These are phyloP conservation scores for Calcarisporium arbuscula DNA, from an alignment of 2,329 filamentous ascomycete genomes.

Conservation along the genomic window DNA sequence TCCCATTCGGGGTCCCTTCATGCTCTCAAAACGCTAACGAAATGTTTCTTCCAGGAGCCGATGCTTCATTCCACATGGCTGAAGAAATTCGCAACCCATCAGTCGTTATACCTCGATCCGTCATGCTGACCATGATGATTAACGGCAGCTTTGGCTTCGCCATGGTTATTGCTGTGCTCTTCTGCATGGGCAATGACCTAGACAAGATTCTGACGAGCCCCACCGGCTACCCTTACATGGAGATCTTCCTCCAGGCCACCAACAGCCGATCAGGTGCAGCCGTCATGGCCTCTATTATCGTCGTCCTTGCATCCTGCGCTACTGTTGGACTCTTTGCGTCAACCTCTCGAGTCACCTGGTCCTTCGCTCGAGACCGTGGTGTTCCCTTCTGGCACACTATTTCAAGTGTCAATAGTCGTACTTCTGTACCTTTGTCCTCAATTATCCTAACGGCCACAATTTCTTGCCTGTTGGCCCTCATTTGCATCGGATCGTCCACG, in stretches of 20 bases:
- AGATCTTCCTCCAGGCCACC: slow-evolving; percentile 48
- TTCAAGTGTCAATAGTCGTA: slow-evolving; percentile 17
- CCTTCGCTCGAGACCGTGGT: slow-evolving; percentile 34
- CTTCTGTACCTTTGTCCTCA: slow-evolving; percentile 21
- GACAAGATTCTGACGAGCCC: slow-evolving; percentile 34
- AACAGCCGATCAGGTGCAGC: slow-evolving; percentile 39
- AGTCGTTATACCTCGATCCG: slow-evolving; percentile 41
- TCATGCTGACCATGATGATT: slow-evolving; percentile 41
- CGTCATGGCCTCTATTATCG: slow-evolving; percentile 42
- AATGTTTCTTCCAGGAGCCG: slow-evolving; percentile 8
- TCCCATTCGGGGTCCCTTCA: too few relatives aligned
- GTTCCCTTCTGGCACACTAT: slow-evolving; percentile 23
- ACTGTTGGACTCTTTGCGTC: slow-evolving; percentile 50
- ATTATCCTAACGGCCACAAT: slow-evolving; percentile 20
- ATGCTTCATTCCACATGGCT: slow-evolving; percentile 31
- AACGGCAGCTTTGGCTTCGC: slow-evolving; percentile 48
- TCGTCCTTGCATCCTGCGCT: slow-evolving; percentile 41
- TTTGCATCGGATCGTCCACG: slow-evolving; percentile 25
- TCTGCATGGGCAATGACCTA: slow-evolving; percentile 45
- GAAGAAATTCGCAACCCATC: slow-evolving; percentile 43
- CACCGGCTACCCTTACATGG: slow-evolving; percentile 52
- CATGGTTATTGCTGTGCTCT: slow-evolving; percentile 51
- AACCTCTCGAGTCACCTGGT: slow-evolving; percentile 51
- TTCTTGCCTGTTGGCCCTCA: slow-evolving; percentile 22
- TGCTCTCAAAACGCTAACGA: background rate